These are phyloP conservation scores for Croton setiger DNA, from an alignment of 441 rosid genomes.

Conservation along the genomic window DNA sequence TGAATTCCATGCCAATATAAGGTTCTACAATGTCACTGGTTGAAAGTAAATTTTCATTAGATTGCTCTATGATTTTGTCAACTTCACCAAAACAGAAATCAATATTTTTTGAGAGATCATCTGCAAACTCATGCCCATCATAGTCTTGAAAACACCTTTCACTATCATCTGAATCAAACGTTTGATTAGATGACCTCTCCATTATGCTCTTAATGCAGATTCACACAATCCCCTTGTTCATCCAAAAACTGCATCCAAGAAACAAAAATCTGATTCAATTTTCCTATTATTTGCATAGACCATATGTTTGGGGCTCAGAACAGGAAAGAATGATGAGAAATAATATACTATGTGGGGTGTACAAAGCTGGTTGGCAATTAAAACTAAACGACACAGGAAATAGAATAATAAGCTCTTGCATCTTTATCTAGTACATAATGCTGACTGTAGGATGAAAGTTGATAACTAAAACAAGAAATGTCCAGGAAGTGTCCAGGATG, in stretches of 20 bases:
- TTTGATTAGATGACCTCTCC: slow-evolving; percentile 40
- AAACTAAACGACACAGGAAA: background rate
- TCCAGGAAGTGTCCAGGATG: background rate
- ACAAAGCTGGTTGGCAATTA: background rate
- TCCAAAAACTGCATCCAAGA: slow-evolving; percentile 12
- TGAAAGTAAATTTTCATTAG: slow-evolving; percentile 27
- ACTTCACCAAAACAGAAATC: slow-evolving; percentile 39
- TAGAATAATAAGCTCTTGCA: background rate
- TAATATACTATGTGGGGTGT: background rate
- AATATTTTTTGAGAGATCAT: slow-evolving; percentile 33
- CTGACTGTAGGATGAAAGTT: background rate
- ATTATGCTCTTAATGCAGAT: slow-evolving; percentile 18
- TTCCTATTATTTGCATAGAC: no score
- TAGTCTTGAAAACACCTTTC: slow-evolving; percentile 34
- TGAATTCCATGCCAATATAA: slow-evolving; percentile 40
- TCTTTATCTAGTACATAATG: background rate
- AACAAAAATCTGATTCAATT: slow-evolving; percentile 8
- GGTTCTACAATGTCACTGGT: slow-evolving; percentile 30
- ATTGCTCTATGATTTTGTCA: slow-evolving; percentile 35
- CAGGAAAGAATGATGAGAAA: background rate
- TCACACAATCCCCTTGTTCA: slow-evolving; percentile 17
- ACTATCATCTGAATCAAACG: slow-evolving; percentile 39
- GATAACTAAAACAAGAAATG: background rate
- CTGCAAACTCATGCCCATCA: slow-evolving; percentile 32
- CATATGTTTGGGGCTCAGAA: background rate